A percentile compares a stretch with the other conserved stretches of the same genome.
Conservation (phyloP, 1,284 basidiomycete species). For the Cryptococcus floricola region DNA sequence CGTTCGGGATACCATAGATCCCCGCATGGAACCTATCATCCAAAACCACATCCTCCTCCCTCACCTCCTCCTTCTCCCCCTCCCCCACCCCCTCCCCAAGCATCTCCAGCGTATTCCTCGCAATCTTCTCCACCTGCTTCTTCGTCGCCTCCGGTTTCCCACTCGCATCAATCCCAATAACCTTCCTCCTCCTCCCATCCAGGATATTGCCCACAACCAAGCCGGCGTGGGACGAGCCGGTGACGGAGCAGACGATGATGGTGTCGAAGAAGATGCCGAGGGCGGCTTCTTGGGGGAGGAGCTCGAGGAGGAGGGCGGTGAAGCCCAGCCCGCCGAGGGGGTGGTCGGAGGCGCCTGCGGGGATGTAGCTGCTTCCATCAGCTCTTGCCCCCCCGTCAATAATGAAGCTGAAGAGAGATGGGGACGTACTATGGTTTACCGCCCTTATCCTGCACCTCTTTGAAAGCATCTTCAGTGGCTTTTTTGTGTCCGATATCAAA, state of each 20-base stretch:
- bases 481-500: constrained; percentile 36
- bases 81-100: constrained; percentile 10
- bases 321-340: constrained; percentile 34
- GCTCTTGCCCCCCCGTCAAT: neutral
- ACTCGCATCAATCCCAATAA: constrained; percentile 37
- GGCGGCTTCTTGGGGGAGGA: constrained; percentile 29
- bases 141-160: constrained; percentile 32
- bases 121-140: constrained; percentile 27
- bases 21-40: constrained; percentile 36
- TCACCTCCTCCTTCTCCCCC: constrained; percentile 16
- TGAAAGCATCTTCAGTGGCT: constrained; percentile 29
- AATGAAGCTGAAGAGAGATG: neutral
- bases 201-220: constrained; percentile 30
- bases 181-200: constrained; percentile 30
- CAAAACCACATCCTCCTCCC: constrained; percentile 27
- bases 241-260: constrained; percentile 35
- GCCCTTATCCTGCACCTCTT: constrained; percentile 26
- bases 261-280: constrained; percentile 37
- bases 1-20: constrained; percentile 34
- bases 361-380: constrained; percentile 21
- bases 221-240: constrained; percentile 36
- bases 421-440: constrained; percentile 34
- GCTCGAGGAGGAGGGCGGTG: constrained; percentile 29
- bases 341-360: constrained; percentile 37
- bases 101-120: constrained; percentile 24